These are phyloP conservation scores for Saccharomyces hybrid DNA, from an alignment of 1,139 yeast genomes.

Conservation along the genomic window DNA sequence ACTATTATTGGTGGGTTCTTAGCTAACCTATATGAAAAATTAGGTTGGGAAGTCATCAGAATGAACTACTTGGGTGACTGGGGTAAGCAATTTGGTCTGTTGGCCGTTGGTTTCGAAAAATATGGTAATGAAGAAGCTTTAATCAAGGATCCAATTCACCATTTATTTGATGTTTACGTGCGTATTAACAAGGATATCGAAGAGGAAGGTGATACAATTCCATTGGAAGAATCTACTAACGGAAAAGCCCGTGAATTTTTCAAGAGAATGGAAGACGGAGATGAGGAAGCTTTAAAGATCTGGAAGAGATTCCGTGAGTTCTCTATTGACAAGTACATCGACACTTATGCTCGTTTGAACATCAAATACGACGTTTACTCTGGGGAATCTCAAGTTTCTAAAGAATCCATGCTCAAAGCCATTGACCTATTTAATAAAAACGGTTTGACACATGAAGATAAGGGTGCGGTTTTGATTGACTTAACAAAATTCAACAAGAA, in stretches of 20 bases:
- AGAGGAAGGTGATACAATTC: constrained; percentile 60
- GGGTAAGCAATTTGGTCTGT: constrained; percentile 97
- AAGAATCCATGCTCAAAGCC: constrained; percentile 63
- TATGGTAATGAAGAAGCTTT: constrained; percentile 77
- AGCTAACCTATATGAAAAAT: constrained; percentile 77
- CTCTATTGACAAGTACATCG: constrained; percentile 77
- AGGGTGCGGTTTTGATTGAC: constrained; percentile 87
- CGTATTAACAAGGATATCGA: constrained; percentile 73
- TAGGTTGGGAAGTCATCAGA: constrained; percentile 86
- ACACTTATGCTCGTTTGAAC: constrained; percentile 86
- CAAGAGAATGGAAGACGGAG: constrained; percentile 91
- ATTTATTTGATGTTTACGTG: constrained; percentile 90
- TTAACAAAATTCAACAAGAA: constrained; percentile 82
- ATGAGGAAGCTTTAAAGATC: constrained; percentile 62
- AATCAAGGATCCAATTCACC: constrained; percentile 79
- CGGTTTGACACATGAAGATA: constrained; percentile 74
- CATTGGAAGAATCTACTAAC: constrained; percentile 49
- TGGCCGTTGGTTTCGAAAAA: constrained; percentile 84
- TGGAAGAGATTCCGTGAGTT: constrained; percentile 89
- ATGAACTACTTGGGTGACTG: constrained; percentile 96
- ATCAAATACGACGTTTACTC: constrained; percentile 81
- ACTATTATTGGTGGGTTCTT: constrained; percentile 98
- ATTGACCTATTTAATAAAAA: constrained; percentile 55
- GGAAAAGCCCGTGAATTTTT: constrained; percentile 84
- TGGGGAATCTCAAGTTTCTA: constrained; percentile 92